Percentiles rank a stretch among this genome's conserved stretches.
These are phyloP conservation scores for Colletotrichum eleusines DNA, from an alignment of 2,329 filamentous ascomycete genomes.

Conservation along the genomic window DNA sequence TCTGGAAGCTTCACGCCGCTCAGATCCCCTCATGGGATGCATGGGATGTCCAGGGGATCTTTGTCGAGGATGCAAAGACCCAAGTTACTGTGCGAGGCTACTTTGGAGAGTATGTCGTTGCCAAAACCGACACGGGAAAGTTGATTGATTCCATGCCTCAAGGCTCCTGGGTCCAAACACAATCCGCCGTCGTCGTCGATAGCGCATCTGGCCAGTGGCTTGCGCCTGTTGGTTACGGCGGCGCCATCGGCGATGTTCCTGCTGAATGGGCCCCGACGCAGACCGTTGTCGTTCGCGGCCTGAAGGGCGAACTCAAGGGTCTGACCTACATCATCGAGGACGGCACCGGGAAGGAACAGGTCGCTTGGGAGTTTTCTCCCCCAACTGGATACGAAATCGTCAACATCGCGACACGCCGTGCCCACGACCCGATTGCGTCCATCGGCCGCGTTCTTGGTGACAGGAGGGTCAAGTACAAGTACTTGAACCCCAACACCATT, in stretches of 20 bases:
- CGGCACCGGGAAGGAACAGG: conserved; percentile 57
- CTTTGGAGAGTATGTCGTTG: conserved; percentile 71
- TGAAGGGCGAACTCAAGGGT: conserved; percentile 65
- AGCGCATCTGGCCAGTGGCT: conserved; percentile 65
- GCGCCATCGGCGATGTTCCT: conserved; percentile 61
- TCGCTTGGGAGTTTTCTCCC: conserved; percentile 81
- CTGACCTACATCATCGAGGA: conserved; percentile 62
- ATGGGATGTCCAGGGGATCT: conserved; percentile 77
- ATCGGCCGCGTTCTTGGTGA: conserved; percentile 95
- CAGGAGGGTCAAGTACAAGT: conserved; percentile 96
- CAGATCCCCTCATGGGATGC: conserved; percentile 65
- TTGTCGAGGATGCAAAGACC: conserved; percentile 68
- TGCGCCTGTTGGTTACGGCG: conserved; percentile 64
- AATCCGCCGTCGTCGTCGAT: conserved; percentile 62
- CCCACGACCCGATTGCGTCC: conserved; percentile 90
- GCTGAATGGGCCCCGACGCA: conserved; percentile 62
- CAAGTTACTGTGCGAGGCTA: conserved; percentile 69
- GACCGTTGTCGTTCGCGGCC: conserved; percentile 65
- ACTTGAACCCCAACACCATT: conserved; percentile 88
- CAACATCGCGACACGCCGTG: conserved; percentile 74
- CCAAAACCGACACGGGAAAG: conserved; percentile 66
- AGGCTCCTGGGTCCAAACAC: conserved; percentile 55
- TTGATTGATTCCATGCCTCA: conserved; percentile 58
- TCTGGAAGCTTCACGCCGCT: conserved; percentile 79
- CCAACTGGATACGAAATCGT: conserved; percentile 75